Percentiles rank a stretch among this genome's conserved stretches.
These are phyloP conservation scores for Yueomyces sinensis DNA, from an alignment of 805 yeast genomes.

Conservation along the genomic window DNA sequence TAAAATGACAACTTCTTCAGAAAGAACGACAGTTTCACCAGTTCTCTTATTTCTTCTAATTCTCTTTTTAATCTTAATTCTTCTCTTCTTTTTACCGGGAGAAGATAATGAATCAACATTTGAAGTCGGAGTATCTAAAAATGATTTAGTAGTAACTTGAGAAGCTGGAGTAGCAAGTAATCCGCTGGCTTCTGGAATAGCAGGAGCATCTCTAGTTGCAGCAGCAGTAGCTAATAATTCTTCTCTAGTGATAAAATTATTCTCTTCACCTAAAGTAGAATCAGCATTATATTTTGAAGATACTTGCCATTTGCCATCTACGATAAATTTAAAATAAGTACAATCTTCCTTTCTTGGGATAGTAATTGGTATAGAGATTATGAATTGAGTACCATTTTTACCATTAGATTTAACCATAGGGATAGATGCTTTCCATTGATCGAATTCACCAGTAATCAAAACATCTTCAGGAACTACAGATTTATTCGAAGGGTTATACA, in stretches of 20 bases:
- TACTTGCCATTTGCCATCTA: constrained; percentile 53
- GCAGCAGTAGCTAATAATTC: constrained; percentile 5
- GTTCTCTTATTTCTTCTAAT: constrained; percentile 29
- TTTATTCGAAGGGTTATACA: neutral
- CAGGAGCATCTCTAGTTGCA: constrained; percentile 10
- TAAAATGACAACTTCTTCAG: constrained; percentile 8
- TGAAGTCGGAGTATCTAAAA: neutral
- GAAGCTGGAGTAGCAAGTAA: constrained; percentile 15
- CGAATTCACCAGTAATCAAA: constrained; percentile 58
- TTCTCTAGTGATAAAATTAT: constrained; percentile 21
- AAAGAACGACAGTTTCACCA: constrained; percentile 25
- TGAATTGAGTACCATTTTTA: constrained; percentile 47
- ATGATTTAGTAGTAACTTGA: neutral
- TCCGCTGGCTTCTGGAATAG: constrained; percentile 39
- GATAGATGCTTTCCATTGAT: constrained; percentile 49
- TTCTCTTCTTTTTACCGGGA: constrained; percentile 6
- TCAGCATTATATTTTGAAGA: constrained; percentile 29
- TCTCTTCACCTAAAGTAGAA: constrained; percentile 25
- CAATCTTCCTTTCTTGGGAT: constrained; percentile 21
- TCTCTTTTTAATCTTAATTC: constrained; percentile 26
- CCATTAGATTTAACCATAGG: constrained; percentile 46
- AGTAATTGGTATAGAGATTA: constrained; percentile 42
- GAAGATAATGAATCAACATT: neutral
- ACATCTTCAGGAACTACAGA: constrained; percentile 29
- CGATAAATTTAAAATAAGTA: constrained; percentile 44